These are phyloP conservation scores for Aspergillus sp. DNA, from an alignment of 2,329 filamentous ascomycete species.

Conservation along the genomic window DNA sequence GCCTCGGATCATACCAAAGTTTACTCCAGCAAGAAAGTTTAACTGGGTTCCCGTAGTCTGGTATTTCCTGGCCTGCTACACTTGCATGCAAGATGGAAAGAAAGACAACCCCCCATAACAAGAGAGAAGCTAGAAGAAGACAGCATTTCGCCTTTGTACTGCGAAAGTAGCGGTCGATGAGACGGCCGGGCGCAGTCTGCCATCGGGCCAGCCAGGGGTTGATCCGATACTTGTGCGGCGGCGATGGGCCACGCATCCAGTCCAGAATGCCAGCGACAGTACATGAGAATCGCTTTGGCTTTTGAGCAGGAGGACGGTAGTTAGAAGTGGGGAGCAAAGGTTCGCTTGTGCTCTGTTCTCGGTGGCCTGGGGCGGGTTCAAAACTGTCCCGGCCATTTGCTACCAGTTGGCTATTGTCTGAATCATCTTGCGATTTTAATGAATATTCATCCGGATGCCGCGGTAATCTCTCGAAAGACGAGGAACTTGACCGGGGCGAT, in stretches of 20 bases:
- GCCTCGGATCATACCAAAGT: conserved; percentile 39
- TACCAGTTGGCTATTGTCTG: conserved; percentile 13
- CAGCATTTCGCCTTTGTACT: conserved; percentile 22
- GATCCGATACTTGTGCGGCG: conserved; percentile 34
- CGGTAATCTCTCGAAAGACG: conserved; percentile 14
- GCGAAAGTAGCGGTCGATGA: conserved; percentile 32
- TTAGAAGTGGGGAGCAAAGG: conserved; percentile 23
- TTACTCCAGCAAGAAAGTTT: conserved; percentile 35
- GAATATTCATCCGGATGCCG: conserved; percentile 12
- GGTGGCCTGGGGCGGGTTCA: conserved; percentile 17
- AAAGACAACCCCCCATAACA: conserved; percentile 35
- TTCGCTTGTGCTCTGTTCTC: conserved; percentile 17
- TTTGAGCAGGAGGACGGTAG: not conserved
- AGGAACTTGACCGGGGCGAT: conserved; percentile 12
- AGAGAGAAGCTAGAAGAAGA: conserved; percentile 26
- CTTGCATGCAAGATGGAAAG: conserved; percentile 31
- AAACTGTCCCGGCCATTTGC: conserved; percentile 17
- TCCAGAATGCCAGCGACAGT: conserved; percentile 21
- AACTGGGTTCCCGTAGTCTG: conserved; percentile 35
- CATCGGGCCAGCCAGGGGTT: conserved; percentile 32
- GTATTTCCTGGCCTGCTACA: conserved; percentile 28
- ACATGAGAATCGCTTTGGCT: conserved; percentile 22
- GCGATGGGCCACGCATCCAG: conserved; percentile 33
- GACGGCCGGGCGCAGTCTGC: conserved; percentile 34
- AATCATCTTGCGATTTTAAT: conserved; percentile 12